Base-by-base conservation (phyloP, 768 basidiomycete species). In the Kwoniella sp. region DNA sequence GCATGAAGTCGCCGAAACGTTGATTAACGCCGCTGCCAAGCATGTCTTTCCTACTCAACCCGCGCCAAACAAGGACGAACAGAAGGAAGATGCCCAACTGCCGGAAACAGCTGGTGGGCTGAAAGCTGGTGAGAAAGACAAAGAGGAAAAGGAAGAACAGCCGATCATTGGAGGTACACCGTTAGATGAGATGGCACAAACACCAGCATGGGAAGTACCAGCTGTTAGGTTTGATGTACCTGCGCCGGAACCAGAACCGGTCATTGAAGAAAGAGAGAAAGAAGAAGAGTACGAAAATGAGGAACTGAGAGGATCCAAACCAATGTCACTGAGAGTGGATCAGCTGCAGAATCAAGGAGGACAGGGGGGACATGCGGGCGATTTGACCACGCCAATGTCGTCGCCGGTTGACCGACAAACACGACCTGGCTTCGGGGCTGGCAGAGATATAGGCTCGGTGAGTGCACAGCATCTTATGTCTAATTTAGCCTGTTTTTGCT, bases 151-250 rank as follows among this genome's bases (percentile, higher is more conserved):
- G 36, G 68, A 70, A 36, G 67, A 76, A 29, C 60, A 65, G 36
- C 74, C 74, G 2, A 62, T 76, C 27, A 70, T 76, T 1, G 44
- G 40, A 7, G 74, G 74, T 29, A 76, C 74, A 19, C 74, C 74
- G n/a, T 58, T 76, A 29, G 74, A 76, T 29, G 74, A 76, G 46
- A 61, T 76, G 46, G 52, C 47, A 30, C 37, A 50, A 47, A 70
- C 71, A 22, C 71, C 74, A 2, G 69, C 58, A 12, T 62, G 66
- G 2, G 61, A 55, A 7, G 37, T 44, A 25, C 54, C 60, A 17
- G 52, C 47, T 9, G 33, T 56, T 12, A 55, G 52, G 21, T 54
- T 62, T 24, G 40, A 62, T 21, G n/a, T 55, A 13, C 37, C 36
- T 2, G n/a, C 27, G 25, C 27, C n/a, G 44, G 59, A 52, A 24